phyloP scores from a whole-genome alignment of 2,329 filamentous ascomycete genomes.

The Drechslera avenae region DNA sequence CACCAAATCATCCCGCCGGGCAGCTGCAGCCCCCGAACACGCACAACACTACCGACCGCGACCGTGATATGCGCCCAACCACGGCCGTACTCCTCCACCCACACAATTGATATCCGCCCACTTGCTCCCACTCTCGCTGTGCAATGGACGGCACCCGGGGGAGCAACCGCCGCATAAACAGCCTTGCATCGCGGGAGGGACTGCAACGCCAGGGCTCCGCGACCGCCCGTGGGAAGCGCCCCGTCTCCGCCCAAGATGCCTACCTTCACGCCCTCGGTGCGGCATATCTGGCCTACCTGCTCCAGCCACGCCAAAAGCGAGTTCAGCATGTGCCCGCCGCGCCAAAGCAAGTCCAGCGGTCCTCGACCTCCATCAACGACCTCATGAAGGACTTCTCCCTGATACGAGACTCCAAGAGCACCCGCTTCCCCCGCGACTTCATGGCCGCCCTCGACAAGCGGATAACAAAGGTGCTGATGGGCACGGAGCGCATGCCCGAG shows the following conservation, averaged over 20 bases:
- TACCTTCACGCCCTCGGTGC: conserved; percentile 89
- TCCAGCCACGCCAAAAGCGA: conserved; percentile 87
- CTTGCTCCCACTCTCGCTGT: too few relatives aligned
- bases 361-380: conserved; percentile 75
- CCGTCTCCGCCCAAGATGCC: conserved; percentile 70
- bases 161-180: conserved; percentile 50
- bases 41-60: conserved; percentile 18
- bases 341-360: conserved; percentile 68
- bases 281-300: conserved; percentile 88
- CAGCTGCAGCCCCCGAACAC: conserved; percentile 23
- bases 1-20: conserved; percentile 25
- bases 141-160: conserved; percentile 41
- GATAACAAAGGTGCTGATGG: conserved; percentile 78
- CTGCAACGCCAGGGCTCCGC: conserved; percentile 48
- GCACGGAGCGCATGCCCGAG: conserved; percentile 81
- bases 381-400: conserved; percentile 85
- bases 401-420: conserved; percentile 70
- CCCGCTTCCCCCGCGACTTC: conserved; percentile 73
- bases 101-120: conserved; percentile 24
- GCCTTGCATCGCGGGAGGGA: conserved; percentile 49
- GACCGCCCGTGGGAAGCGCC: conserved; percentile 43
- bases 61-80: conserved; percentile 36
- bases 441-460: conserved; percentile 75
- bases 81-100: conserved; percentile 13
- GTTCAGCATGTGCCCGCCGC: conserved; percentile 77